phyloP scores from a whole-genome alignment of 805 yeast genomes.

The Cyberlindnera petersonii region DNA sequence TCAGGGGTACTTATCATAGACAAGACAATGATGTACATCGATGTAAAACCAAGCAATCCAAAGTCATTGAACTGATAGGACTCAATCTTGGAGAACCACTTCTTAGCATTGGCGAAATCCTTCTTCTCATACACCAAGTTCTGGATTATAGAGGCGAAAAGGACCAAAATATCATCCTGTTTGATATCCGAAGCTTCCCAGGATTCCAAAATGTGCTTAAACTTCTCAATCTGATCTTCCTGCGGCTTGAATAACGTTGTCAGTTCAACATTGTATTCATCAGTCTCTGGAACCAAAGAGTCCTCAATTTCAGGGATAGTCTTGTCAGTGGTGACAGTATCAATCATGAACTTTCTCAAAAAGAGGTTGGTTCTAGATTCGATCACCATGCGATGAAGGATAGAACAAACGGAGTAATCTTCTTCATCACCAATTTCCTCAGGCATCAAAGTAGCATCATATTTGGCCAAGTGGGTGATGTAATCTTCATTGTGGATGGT shows the following conservation, averaged over 20 bases:
- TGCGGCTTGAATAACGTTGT: constrained; percentile 29
- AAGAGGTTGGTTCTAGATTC: constrained; percentile 23
- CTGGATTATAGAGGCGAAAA: constrained; percentile 28
- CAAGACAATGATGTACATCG: constrained; percentile 26
- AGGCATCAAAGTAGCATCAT: constrained; percentile 16
- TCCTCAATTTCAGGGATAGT: constrained; percentile 18
- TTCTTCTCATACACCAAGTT: constrained; percentile 24
- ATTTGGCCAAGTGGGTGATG: constrained; percentile 18
- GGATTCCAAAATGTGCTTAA: constrained; percentile 21
- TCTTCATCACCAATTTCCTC: constrained; percentile 15
- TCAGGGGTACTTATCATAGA: constrained; percentile 21
- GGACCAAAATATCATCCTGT: constrained; percentile 25
- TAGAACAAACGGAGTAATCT: constrained; percentile 15
- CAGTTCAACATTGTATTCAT: constrained; percentile 23
- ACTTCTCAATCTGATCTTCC: constrained; percentile 23
- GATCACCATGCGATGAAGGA: constrained; percentile 21
- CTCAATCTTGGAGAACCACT: constrained; percentile 24
- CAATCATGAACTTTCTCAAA: constrained; percentile 23
- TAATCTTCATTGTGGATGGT: constrained; percentile 28
- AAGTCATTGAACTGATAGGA: constrained; percentile 12
- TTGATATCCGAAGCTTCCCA: constrained; percentile 17
- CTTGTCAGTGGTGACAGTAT: constrained; percentile 23
- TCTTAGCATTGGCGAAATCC: constrained; percentile 22
- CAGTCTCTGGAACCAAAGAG: constrained; percentile 12
- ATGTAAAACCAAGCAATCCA: constrained; percentile 30